These are phyloP conservation scores for Lentithecium fluviatile DNA, from an alignment of 495 filamentous ascomycete species.

Conservation along the genomic window DNA sequence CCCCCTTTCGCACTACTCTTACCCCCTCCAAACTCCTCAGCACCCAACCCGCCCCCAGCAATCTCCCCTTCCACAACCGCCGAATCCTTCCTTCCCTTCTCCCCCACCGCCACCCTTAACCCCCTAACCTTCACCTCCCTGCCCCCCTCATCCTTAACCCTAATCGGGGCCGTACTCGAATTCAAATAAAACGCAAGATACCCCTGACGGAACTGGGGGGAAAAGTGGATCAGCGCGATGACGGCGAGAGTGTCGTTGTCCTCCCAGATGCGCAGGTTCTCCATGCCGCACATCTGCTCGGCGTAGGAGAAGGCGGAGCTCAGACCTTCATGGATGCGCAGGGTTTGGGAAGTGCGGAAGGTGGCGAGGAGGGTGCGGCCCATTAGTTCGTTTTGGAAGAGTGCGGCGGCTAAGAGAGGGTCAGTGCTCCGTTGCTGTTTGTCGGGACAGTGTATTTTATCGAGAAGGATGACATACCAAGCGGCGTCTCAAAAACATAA, in stretches of 20 bases:
- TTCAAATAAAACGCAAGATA: constrained; percentile 45
- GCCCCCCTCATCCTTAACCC: constrained; percentile 39
- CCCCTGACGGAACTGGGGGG: constrained; percentile 40
- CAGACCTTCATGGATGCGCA: constrained; percentile 43
- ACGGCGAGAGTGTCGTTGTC: constrained; percentile 40
- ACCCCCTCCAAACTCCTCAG: no score
- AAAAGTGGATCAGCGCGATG: constrained; percentile 43
- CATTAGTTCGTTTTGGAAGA: constrained; percentile 45
- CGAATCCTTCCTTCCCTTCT: constrained; percentile 24
- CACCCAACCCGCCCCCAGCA: background rate
- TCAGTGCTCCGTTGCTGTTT: no score
- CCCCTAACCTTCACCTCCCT: constrained; percentile 42
- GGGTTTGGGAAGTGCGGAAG: constrained; percentile 41
- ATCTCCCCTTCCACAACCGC: constrained; percentile 5
- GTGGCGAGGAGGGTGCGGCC: constrained; percentile 42
- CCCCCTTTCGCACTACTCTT: no score
- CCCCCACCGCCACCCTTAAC: constrained; percentile 38
- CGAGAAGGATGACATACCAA: constrained; percentile 9
- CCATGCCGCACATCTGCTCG: constrained; percentile 47
- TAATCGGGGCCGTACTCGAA: constrained; percentile 32
- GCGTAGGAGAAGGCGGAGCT: constrained; percentile 40
- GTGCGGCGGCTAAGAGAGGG: constrained; percentile 34
- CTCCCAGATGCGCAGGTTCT: constrained; percentile 45
- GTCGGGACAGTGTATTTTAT: no score
- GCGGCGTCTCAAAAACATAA: constrained; percentile 39